Conservation (phyloP, 2,329 filamentous ascomycete genomes). For the Leptographium wingfieldii region DNA sequence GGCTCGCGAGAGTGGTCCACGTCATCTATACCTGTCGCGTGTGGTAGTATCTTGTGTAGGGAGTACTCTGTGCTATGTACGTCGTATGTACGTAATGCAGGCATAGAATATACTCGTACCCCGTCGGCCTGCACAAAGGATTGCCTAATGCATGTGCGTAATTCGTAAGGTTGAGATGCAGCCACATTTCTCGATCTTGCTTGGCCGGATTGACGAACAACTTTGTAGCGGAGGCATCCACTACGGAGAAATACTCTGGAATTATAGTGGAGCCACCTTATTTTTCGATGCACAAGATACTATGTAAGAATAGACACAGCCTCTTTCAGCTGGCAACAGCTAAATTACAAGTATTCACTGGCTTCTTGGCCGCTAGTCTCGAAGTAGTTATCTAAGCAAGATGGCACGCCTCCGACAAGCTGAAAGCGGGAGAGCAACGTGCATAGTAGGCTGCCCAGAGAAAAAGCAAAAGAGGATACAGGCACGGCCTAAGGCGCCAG, state of each 20-base stretch:
- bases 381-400: neutral
- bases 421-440: neutral
- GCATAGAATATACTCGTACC: neutral
- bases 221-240: neutral
- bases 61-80: neutral
- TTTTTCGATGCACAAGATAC: neutral
- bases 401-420: neutral
- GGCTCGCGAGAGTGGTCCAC: neutral
- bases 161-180: neutral
- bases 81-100: neutral
- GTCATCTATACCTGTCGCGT: neutral
- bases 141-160: neutral
- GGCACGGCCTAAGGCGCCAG: no score
- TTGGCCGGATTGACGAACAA: neutral
- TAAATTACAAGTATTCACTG: neutral
- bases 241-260: neutral
- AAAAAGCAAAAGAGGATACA: neutral
- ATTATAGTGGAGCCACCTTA: neutral
- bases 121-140: neutral
- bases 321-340: neutral
- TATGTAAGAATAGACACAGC: neutral
- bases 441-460: neutral
- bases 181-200: neutral
- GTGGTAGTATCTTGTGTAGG: neutral
- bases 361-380: neutral